Conservation (phyloP, 768 basidiomycete genomes). For the Amanita thiersii region DNA sequence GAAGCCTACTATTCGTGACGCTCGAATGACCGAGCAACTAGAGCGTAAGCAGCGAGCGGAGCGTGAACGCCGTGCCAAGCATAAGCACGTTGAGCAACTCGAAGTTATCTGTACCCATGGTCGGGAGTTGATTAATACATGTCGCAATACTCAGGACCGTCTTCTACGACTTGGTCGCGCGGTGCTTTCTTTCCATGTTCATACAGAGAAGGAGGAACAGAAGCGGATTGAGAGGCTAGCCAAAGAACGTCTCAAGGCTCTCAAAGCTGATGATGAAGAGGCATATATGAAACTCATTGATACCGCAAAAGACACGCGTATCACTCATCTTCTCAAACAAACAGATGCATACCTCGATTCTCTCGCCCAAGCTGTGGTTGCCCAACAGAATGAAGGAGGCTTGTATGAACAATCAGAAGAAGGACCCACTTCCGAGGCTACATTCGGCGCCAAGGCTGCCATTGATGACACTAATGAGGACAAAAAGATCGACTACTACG, state of each 20-base stretch:
- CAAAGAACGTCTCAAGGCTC: slow-evolving; percentile 96
- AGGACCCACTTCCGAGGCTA: slow-evolving; percentile 75
- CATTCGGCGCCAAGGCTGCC: slow-evolving; percentile 77
- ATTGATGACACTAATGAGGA: slow-evolving; percentile 51
- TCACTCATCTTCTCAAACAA: slow-evolving; percentile 91
- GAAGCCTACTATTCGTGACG: slow-evolving; percentile 83
- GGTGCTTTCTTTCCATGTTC: slow-evolving; percentile 76
- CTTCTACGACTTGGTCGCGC: slow-evolving; percentile 71
- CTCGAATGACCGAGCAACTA: slow-evolving; percentile 78
- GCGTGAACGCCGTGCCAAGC: slow-evolving; percentile 89
- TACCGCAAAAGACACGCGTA: slow-evolving; percentile 97
- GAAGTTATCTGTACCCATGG: slow-evolving; percentile 81
- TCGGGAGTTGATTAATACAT: slow-evolving; percentile 58
- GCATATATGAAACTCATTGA: slow-evolving; percentile 99
- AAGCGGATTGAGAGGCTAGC: slow-evolving; percentile 91
- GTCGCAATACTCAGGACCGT: slow-evolving; percentile 55
- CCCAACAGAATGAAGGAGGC: slow-evolving; percentile 77
- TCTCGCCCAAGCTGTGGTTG: slow-evolving; percentile 86
- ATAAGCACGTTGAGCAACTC: slow-evolving; percentile 94
- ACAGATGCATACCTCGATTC: slow-evolving; percentile 94
- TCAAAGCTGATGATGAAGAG: slow-evolving; percentile 98
- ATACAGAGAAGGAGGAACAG: slow-evolving; percentile 97
- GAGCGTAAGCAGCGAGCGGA: slow-evolving; percentile 90
- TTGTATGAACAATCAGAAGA: slow-evolving; percentile 50
- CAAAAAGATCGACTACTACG: slow-evolving; percentile 92